Conservation (phyloP, 139 green algal genomes). For the Prasinococcaceae sp. region DNA sequence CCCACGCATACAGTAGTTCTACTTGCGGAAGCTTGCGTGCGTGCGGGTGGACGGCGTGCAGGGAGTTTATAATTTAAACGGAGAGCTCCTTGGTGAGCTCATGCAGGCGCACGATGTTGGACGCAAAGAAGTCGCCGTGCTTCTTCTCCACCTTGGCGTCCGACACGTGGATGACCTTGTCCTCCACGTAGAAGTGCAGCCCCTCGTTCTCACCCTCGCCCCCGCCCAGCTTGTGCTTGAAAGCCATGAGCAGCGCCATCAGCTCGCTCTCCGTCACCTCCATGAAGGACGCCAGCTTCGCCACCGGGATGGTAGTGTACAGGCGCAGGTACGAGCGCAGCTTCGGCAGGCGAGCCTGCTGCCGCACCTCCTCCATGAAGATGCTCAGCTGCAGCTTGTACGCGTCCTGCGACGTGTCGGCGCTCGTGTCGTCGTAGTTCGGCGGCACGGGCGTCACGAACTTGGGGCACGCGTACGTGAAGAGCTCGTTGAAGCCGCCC, state of each 20-base stretch:
- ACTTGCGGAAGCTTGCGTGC: too few species aligned
- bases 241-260: slow-evolving; percentile 12
- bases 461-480: slow-evolving; percentile 90
- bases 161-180: slow-evolving; percentile 39
- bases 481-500: slow-evolving; percentile 72
- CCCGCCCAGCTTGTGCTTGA: slow-evolving; percentile 16
- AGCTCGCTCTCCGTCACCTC: slow-evolving; percentile 55
- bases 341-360: slow-evolving; percentile 46
- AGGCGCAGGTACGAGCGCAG: slow-evolving; percentile 79
- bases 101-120: slow-evolving; percentile 54
- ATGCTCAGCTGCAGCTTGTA: slow-evolving; percentile 74
- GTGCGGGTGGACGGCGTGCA: too few species aligned
- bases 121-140: slow-evolving; percentile 44
- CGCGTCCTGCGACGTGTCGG: slow-evolving; percentile 49
- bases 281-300: slow-evolving; percentile 76
- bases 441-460: slow-evolving; percentile 67
- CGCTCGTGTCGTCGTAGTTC: slow-evolving; percentile 32
- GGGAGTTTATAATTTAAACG: too few species aligned
- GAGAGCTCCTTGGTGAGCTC: slow-evolving; percentile 35
- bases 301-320: slow-evolving; percentile 70
- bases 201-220: slow-evolving; percentile 28
- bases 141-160: slow-evolving; percentile 30
- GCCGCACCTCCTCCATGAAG: slow-evolving; percentile 64
- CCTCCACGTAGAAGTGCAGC: slow-evolving; percentile 68
- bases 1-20: too few species aligned